A percentile compares a stretch with the other conserved stretches of the same genome.
Evolutionary conservation across 2,329 filamentous ascomycete species (phyloP).

Genomic region (Basipetospora chlamydospora): DNA sequence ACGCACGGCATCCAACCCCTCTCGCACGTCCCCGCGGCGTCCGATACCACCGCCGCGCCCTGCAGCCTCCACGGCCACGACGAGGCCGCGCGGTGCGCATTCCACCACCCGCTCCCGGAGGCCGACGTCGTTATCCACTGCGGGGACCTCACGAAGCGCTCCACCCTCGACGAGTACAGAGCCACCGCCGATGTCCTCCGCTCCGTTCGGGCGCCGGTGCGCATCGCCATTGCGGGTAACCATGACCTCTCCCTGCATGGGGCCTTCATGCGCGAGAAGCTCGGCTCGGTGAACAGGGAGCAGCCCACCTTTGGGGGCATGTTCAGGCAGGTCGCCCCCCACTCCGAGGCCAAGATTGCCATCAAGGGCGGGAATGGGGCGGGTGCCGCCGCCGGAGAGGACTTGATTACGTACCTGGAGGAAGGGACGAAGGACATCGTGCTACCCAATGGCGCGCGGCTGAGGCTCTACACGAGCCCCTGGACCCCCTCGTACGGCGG

Average conservation of each 20-base stretch:
- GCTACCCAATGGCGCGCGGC: constrained; percentile 23
- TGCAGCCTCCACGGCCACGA: constrained; percentile 4
- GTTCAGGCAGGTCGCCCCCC: background rate
- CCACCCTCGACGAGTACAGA: constrained; percentile 24
- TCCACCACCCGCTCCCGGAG: constrained; percentile 6
- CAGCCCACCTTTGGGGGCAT: constrained; percentile 1
- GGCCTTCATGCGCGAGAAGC: constrained; percentile 1
- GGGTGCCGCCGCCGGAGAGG: background rate
- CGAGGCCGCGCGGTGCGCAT: background rate
- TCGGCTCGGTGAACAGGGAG: background rate
- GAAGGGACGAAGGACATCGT: constrained; percentile 25
- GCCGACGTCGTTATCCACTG: constrained; percentile 33
- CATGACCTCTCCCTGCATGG: constrained; percentile 31
- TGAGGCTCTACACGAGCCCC: constrained; percentile 30
- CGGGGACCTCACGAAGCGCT: constrained; percentile 31
- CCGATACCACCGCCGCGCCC: background rate
- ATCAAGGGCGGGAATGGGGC: too few relatives aligned
- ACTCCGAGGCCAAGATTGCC: constrained; percentile 1
- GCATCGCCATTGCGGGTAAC: constrained; percentile 35
- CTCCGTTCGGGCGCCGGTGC: constrained; percentile 25
- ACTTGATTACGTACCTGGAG: constrained; percentile 22
- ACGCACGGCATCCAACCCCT: constrained; percentile 5
- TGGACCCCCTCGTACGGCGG: constrained; percentile 24
- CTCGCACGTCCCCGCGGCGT: background rate
- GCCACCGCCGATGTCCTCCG: constrained; percentile 22